These are phyloP conservation scores for Prototheca cutis DNA, from an alignment of 163 green algal species.

Conservation along the genomic window DNA sequence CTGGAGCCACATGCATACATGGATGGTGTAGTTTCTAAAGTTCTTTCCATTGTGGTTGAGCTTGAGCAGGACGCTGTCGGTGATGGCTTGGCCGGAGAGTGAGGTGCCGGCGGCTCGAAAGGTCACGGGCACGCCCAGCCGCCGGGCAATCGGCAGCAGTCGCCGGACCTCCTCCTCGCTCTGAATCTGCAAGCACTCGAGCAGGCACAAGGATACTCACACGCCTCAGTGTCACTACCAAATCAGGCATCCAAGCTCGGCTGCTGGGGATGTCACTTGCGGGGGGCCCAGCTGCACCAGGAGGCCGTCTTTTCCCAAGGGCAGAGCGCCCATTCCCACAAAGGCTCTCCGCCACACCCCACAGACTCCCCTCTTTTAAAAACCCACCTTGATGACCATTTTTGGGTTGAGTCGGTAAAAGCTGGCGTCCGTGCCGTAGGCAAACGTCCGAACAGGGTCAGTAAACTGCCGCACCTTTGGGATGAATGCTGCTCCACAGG, in stretches of 20 bases:
- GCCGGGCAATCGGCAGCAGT: slow-evolving; percentile 77
- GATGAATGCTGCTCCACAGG: slow-evolving; percentile 57
- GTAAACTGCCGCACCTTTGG: slow-evolving; percentile 64
- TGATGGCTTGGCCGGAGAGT: slow-evolving; percentile 88
- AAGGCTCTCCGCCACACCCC: background rate
- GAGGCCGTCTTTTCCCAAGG: too few species aligned
- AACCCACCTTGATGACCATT: slow-evolving; percentile 72
- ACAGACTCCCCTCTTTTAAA: too few species aligned
- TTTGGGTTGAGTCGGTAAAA: slow-evolving; percentile 93
- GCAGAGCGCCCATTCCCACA: background rate
- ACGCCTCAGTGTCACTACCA: too few species aligned
- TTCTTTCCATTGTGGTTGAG: slow-evolving; percentile 90
- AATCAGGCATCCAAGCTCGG: too few species aligned
- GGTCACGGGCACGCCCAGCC: slow-evolving; percentile 81
- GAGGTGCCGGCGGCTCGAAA: slow-evolving; percentile 91
- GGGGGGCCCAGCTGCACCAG: too few species aligned
- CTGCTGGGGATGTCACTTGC: too few species aligned
- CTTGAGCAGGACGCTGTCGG: slow-evolving; percentile 92
- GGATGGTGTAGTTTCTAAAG: slow-evolving; percentile 84
- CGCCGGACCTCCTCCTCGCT: slow-evolving; percentile 73
- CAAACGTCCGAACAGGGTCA: slow-evolving; percentile 85
- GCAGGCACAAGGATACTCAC: too few species aligned
- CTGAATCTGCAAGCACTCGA: slow-evolving; percentile 58
- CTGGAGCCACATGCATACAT: slow-evolving; percentile 49
- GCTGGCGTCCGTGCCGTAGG: slow-evolving; percentile 77